Conservation (phyloP, 2,329 filamentous ascomycete species). For the Ophiostoma triangulosporum region DNA sequence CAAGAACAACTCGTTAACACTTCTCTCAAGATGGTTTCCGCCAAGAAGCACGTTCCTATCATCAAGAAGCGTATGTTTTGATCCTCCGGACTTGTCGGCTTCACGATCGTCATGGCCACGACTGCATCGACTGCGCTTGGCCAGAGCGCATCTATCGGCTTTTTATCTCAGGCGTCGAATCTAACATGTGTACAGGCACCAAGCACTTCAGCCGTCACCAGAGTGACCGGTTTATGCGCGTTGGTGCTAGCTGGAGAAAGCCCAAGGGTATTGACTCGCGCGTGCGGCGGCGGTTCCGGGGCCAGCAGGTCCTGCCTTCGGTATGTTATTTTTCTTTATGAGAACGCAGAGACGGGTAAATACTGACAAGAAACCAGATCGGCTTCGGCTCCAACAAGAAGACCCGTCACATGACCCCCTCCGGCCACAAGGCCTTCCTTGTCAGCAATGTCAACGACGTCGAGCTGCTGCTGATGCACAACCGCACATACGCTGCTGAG, state of each 20-base stretch:
- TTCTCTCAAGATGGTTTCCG: slow-evolving; percentile 74
- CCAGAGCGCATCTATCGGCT: not conserved
- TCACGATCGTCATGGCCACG: not conserved
- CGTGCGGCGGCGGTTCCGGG: slow-evolving; percentile 94
- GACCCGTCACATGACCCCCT: slow-evolving; percentile 97
- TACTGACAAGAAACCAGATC: slow-evolving; percentile 49
- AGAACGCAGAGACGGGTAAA: not conserved
- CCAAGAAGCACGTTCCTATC: slow-evolving; percentile 98
- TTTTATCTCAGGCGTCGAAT: not conserved
- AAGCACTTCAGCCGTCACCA: slow-evolving; percentile 96
- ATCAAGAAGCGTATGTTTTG: slow-evolving; percentile 95
- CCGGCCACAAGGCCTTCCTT: slow-evolving; percentile 98
- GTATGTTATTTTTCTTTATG: slow-evolving; percentile 46
- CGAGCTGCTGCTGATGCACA: slow-evolving; percentile 99
- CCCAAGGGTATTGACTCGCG: slow-evolving; percentile 99
- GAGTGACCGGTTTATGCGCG: slow-evolving; percentile 90
- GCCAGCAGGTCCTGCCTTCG: slow-evolving; percentile 92
- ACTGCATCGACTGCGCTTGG: not conserved
- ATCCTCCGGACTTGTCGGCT: not conserved
- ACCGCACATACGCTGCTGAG: slow-evolving; percentile 97
- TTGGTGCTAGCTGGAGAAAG: slow-evolving; percentile 86
- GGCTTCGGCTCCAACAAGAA: slow-evolving; percentile 99
- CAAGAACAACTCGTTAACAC: slow-evolving; percentile 14
- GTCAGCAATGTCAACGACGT: slow-evolving; percentile 94
- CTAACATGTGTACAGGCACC: slow-evolving; percentile 46